Evolutionary conservation across 768 basidiomycete species (phyloP).

Genomic region (Panaeolus cyanescens): DNA sequence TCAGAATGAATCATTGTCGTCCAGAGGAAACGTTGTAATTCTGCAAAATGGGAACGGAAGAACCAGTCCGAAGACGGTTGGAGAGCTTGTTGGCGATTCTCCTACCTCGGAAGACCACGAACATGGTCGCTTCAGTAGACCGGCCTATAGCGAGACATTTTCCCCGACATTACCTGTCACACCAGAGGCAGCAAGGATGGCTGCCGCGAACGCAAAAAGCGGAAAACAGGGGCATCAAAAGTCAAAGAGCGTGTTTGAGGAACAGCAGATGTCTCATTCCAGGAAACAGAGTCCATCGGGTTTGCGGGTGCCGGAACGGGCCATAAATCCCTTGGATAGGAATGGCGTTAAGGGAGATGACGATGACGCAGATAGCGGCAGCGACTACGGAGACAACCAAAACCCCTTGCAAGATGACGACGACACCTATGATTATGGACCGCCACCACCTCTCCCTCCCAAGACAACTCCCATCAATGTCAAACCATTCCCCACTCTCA

Average conservation of each 20-base stretch:
- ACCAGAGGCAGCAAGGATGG: neutral
- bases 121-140: neutral
- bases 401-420: neutral
- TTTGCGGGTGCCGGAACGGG: neutral
- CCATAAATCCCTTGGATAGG: no score
- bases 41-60: neutral
- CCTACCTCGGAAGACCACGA: constrained; percentile 18
- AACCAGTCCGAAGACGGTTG: constrained; percentile 14
- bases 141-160: neutral
- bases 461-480: neutral
- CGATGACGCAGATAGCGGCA: neutral
- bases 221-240: neutral
- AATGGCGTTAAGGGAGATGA: neutral
- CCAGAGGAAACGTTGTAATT: neutral
- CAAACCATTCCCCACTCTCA: neutral
- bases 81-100: constrained; percentile 25
- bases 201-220: neutral
- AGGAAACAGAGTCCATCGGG: neutral
- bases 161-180: neutral
- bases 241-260: neutral
- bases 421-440: neutral
- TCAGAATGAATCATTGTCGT: neutral
- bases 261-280: neutral
- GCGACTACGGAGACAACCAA: neutral
- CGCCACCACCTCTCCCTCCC: neutral